Percentiles rank a stretch among this genome's conserved stretches.
Evolutionary conservation across 306 rosid species (phyloP).

Genomic region (Begonia fuchsioides): DNA sequence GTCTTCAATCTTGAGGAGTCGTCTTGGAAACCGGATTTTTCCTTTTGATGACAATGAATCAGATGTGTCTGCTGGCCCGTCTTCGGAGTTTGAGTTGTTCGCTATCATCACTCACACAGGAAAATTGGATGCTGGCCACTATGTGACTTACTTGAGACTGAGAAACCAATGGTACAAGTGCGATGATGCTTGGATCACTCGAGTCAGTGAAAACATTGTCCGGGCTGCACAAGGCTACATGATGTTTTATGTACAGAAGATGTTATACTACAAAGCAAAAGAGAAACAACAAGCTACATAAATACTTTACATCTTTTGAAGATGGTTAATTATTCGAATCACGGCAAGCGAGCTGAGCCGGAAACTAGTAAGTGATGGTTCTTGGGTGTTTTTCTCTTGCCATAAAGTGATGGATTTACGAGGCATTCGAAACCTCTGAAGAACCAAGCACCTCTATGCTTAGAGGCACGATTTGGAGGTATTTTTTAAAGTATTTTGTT

Average conservation of each 20-base stretch:
- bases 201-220: slow-evolving; percentile 67
- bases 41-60: slow-evolving; percentile 63
- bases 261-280: slow-evolving; percentile 65
- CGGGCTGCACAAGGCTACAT: slow-evolving; percentile 90
- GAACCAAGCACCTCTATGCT: background rate
- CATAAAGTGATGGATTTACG: background rate
- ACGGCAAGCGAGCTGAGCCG: background rate
- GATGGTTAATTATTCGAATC: background rate
- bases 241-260: slow-evolving; percentile 96
- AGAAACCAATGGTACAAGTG: slow-evolving; percentile 85
- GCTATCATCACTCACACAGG: slow-evolving; percentile 85
- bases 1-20: slow-evolving; percentile 62
- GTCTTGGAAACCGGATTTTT: slow-evolving; percentile 71
- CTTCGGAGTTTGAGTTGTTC: slow-evolving; percentile 81
- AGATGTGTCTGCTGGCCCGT: slow-evolving; percentile 40
- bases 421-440: background rate
- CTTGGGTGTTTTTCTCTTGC: background rate
- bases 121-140: slow-evolving; percentile 85
- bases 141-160: slow-evolving; percentile 71
- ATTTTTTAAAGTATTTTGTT: background rate
- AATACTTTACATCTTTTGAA: background rate
- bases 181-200: slow-evolving; percentile 89
- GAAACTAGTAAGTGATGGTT: background rate
- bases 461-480: background rate
- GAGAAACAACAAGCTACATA: slow-evolving; percentile 35